Base-by-base conservation (phyloP, 2,329 filamentous ascomycete species). In the Trichoderma cornu-damae region DNA sequence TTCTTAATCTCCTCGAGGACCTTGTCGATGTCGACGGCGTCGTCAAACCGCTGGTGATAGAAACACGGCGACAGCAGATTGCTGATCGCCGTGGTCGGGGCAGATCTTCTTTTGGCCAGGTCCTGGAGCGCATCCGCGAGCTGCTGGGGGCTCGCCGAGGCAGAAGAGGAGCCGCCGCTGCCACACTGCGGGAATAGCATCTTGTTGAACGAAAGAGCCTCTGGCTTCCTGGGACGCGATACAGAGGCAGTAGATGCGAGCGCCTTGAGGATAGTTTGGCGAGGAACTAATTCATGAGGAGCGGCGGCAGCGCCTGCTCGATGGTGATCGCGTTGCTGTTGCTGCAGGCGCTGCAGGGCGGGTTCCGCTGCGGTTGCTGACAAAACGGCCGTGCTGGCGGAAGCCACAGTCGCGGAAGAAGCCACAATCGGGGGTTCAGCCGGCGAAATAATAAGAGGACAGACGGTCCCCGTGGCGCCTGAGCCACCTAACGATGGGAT, bases 21-120 rank as follows among this genome's bases (percentile, higher is more conserved):
- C 73, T 89, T 94, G 65, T 94, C 89, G 59, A 97, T 90, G 71
- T 99, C 90, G 65, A 99, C 90, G 7, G 92, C 90, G 69, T 96
- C 91, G 66, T 96, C 94, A 68, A 99, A 99, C 61, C 93, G 85
- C 74, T 95, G 89, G 75, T 99, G 94, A 76, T 96, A 97, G 75
- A 96, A 99, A 76, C 94, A 99, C 12, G 94, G 94, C 43, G 92
- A 96, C 65, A 93, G 87, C 53, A 97, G 77, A 9, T 65, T 80
- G 9, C 86, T 81, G 63, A 92, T 79, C 14, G 81, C 64, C 57
- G 67, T 64, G 16, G 66, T 63, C 44, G 72, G 65, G 7, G 69
- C 68, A 32, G 67, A 70, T 68, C 68, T 71, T 66, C 69, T 67
- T 62, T 69, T 71, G 59, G 78, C 78, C 47, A 84, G 72, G 64